These are phyloP conservation scores for Cordyceps fumosorosea DNA, from an alignment of 2,329 filamentous ascomycete species.

Conservation along the genomic window DNA sequence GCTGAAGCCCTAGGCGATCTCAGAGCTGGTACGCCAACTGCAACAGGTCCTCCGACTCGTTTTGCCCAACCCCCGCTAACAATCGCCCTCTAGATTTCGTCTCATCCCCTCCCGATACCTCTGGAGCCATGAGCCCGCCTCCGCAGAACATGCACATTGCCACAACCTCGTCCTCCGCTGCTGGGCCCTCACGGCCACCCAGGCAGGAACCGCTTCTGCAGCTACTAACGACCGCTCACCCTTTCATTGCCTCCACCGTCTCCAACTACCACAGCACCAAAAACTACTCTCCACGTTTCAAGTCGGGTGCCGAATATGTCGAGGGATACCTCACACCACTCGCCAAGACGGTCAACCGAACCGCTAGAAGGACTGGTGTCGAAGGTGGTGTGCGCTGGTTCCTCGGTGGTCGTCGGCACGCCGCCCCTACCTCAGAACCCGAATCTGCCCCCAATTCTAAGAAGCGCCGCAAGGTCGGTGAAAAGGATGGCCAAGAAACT, in stretches of 20 bases:
- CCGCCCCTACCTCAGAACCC: slow-evolving; percentile 38
- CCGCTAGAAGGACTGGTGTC: slow-evolving; percentile 79
- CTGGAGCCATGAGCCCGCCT: slow-evolving; percentile 33
- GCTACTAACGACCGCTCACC: slow-evolving; percentile 81
- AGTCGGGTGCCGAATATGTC: slow-evolving; percentile 83
- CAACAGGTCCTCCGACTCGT: slow-evolving; percentile 10
- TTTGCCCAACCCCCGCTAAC: slow-evolving; percentile 13
- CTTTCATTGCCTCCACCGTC: slow-evolving; percentile 77
- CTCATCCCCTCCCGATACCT: slow-evolving; percentile 50
- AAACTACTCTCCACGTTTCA: slow-evolving; percentile 82
- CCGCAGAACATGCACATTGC: slow-evolving; percentile 6
- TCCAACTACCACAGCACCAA: slow-evolving; percentile 82
- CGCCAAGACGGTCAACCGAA: slow-evolving; percentile 76
- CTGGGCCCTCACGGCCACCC: slow-evolving; percentile 30
- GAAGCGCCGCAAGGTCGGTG: slow-evolving; percentile 54
- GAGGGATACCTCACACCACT: slow-evolving; percentile 83
- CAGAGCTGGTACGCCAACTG: slow-evolving; percentile 58
- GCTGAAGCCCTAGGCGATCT: slow-evolving; percentile 72
- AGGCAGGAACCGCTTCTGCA: slow-evolving; percentile 76
- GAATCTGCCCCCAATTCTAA: slow-evolving; percentile 42
- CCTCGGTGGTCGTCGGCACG: slow-evolving; percentile 53
- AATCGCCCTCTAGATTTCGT: slow-evolving; percentile 49
- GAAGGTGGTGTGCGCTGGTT: slow-evolving; percentile 85
- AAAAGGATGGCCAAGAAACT: slow-evolving; percentile 27
- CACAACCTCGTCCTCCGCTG: slow-evolving; percentile 17